Conservation (phyloP, 1,284 basidiomycete genomes). For the Apiotrichum gracile region DNA sequence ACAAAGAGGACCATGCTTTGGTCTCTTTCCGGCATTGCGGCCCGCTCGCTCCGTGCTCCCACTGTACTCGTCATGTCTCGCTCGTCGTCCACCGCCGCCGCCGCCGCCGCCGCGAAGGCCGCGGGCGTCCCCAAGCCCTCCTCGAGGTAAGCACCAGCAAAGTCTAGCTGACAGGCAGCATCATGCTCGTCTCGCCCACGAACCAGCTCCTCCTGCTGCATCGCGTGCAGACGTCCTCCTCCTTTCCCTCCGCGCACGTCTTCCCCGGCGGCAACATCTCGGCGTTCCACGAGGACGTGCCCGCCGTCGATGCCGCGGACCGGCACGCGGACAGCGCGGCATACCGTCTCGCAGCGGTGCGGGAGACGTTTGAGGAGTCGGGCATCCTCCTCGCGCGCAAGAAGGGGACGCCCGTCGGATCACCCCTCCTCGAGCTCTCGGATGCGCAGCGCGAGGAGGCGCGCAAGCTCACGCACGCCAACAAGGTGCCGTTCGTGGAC, state of each 20-base stretch:
- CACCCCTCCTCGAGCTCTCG: constrained; percentile 4
- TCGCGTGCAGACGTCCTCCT: constrained; percentile 4
- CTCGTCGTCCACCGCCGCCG: neutral
- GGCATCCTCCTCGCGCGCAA: constrained; percentile 14
- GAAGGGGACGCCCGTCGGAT: neutral
- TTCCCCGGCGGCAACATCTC: constrained; percentile 10
- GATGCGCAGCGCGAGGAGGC: constrained; percentile 1
- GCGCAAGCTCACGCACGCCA: constrained; percentile 10
- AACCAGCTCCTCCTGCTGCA: constrained; percentile 12
- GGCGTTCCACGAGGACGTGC: constrained; percentile 9
- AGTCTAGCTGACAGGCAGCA: neutral
- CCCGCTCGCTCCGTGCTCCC: neutral
- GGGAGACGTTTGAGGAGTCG: constrained; percentile 18
- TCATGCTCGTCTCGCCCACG: constrained; percentile 9
- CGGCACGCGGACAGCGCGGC: constrained; percentile 9
- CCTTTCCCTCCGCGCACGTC: constrained; percentile 8
- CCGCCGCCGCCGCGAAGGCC: neutral
- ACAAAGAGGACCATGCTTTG: neutral
- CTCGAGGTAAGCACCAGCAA: neutral
- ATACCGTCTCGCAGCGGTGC: constrained; percentile 13
- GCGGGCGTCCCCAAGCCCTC: neutral
- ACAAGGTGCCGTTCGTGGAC: constrained; percentile 11
- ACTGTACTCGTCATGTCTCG: neutral
- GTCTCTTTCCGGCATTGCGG: neutral
- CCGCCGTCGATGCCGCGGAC: neutral